These are phyloP conservation scores for Phytomonas francai DNA, from an alignment of 208 protist genomes.

Conservation along the genomic window DNA sequence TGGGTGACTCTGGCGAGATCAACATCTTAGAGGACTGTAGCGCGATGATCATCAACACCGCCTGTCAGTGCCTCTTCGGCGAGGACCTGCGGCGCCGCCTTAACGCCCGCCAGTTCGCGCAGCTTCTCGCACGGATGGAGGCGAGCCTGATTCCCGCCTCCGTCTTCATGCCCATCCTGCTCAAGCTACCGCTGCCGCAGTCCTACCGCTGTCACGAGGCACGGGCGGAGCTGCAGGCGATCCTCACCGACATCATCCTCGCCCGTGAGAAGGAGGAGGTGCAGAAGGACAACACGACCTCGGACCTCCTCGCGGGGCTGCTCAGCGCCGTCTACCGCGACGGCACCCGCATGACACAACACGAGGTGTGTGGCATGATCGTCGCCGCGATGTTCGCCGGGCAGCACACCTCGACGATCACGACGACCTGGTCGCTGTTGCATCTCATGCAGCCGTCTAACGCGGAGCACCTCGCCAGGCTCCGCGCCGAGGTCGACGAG, in stretches of 20 bases:
- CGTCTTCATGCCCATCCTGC: constrained; percentile 74
- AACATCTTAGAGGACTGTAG: constrained; percentile 83
- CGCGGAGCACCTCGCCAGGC: constrained; percentile 42
- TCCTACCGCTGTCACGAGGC: constrained; percentile 76
- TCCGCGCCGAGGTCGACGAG: constrained; percentile 69
- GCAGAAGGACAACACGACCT: constrained; percentile 64
- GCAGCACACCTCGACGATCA: constrained; percentile 91
- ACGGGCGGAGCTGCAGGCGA: constrained; percentile 71
- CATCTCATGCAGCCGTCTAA: constrained; percentile 70
- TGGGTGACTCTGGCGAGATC: constrained; percentile 67
- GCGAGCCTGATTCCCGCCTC: constrained; percentile 72
- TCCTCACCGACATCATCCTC: constrained; percentile 84
- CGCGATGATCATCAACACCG: constrained; percentile 92
- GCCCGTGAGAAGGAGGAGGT: constrained; percentile 75
- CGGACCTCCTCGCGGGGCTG: constrained; percentile 80
- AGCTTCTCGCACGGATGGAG: constrained; percentile 83
- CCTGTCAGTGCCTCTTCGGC: constrained; percentile 87
- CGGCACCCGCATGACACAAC: constrained; percentile 76
- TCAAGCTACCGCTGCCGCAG: constrained; percentile 73
- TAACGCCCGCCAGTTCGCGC: constrained; percentile 61
- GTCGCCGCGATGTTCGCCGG: constrained; percentile 91
- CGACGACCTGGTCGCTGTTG: constrained; percentile 85
- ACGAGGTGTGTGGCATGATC: constrained; percentile 89
- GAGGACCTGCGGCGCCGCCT: constrained; percentile 85
- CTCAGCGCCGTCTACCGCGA: constrained; percentile 84